phyloP scores from a whole-genome alignment of 139 green algal species.

The Astrephomene gubernaculifera region DNA sequence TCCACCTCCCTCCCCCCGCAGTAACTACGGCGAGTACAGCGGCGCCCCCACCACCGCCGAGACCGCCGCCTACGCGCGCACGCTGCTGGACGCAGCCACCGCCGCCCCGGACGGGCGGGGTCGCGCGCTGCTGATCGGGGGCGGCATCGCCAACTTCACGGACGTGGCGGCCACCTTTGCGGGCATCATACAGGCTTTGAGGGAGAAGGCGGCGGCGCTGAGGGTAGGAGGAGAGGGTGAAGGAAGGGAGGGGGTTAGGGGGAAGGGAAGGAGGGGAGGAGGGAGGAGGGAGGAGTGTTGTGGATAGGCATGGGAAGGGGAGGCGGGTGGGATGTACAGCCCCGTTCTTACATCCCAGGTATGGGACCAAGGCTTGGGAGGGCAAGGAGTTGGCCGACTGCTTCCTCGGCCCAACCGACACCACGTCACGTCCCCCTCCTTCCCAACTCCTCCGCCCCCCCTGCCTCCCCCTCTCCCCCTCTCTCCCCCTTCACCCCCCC shows the following conservation, averaged over 20 bases:
- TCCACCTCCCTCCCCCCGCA: background rate
- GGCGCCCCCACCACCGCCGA: slow-evolving; percentile 82
- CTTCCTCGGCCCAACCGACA: too few species aligned
- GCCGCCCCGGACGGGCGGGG: slow-evolving; percentile 73
- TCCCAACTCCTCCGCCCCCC: too few species aligned
- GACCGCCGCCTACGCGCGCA: slow-evolving; percentile 72
- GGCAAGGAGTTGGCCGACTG: too few species aligned
- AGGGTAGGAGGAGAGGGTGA: background rate
- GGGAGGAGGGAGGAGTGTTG: background rate
- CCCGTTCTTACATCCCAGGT: too few species aligned
- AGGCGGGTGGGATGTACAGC: too few species aligned
- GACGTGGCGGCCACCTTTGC: slow-evolving; percentile 95
- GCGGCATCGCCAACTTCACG: slow-evolving; percentile 97
- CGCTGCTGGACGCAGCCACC: slow-evolving; percentile 72
- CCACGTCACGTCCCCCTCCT: too few species aligned
- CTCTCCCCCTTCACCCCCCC: too few species aligned
- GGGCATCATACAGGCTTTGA: slow-evolving; percentile 89
- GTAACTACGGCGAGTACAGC: slow-evolving; percentile 96
- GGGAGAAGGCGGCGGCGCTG: slow-evolving; percentile 61
- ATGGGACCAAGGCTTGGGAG: too few species aligned
- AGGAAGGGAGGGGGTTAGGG: background rate
- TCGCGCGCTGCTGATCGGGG: slow-evolving; percentile 89
- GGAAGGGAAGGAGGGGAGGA: background rate
- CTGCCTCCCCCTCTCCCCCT: too few species aligned
- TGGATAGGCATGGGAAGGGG: slow-evolving; percentile 7